Percentiles rank a stretch among this genome's conserved stretches.
phyloP scores from a whole-genome alignment of 1,284 basidiomycete genomes.

The Papiliotrema fonsecae region DNA sequence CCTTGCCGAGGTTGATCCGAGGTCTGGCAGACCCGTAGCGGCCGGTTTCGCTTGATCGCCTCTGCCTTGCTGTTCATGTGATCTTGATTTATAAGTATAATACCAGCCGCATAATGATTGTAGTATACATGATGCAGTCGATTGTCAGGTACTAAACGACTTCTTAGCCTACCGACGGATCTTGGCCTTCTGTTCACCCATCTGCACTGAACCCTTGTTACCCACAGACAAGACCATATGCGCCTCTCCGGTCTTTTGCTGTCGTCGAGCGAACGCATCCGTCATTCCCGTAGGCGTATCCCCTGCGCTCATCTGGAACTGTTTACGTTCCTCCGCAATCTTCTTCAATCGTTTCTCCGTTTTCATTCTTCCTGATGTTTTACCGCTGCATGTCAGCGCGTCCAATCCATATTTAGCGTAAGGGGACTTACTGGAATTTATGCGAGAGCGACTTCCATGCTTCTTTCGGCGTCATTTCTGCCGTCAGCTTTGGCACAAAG shows the following conservation, averaged over 20 bases:
- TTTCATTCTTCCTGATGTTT: slow-evolving; percentile 88
- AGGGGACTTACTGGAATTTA: slow-evolving; percentile 71
- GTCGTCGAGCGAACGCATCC: slow-evolving; percentile 79
- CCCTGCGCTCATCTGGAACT: slow-evolving; percentile 80
- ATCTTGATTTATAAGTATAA: no score
- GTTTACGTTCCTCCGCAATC: slow-evolving; percentile 89
- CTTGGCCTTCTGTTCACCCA: slow-evolving; percentile 7
- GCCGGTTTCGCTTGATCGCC: slow-evolving; percentile 18
- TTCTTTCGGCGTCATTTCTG: slow-evolving; percentile 78
- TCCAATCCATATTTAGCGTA: not conserved
- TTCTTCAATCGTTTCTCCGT: slow-evolving; percentile 89
- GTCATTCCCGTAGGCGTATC: slow-evolving; percentile 92
- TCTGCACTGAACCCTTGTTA: slow-evolving; percentile 63
- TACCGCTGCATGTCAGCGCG: slow-evolving; percentile 55
- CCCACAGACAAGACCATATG: slow-evolving; percentile 91
- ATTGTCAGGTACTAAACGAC: no score
- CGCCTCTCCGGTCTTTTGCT: slow-evolving; percentile 86
- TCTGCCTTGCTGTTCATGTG: no score
- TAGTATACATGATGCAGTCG: no score
- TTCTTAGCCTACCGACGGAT: slow-evolving; percentile 1
- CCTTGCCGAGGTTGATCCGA: slow-evolving; percentile 40
- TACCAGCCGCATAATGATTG: no score
- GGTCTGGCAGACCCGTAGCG: slow-evolving; percentile 26
- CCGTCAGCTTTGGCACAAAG: slow-evolving; percentile 4
- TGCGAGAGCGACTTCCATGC: slow-evolving; percentile 94